These are phyloP conservation scores for Penicillium subrubescens DNA, from an alignment of 495 filamentous ascomycete genomes.

Conservation along the genomic window DNA sequence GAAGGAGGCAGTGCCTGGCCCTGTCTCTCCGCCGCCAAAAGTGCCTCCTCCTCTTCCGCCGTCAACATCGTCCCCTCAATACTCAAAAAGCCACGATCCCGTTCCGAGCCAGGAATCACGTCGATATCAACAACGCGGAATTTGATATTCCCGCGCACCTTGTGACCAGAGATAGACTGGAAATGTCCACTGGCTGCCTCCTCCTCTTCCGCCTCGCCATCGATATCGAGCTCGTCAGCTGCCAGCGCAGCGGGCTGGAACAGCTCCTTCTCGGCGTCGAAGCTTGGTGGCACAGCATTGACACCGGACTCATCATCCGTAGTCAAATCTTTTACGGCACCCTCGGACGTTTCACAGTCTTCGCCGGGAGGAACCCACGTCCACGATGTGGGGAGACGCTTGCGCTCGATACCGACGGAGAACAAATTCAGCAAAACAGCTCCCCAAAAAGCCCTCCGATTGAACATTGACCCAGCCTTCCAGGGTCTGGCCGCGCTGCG, in stretches of 20 bases:
- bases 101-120: slow-evolving; percentile 55
- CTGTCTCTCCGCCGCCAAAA: slow-evolving; percentile 42
- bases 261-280: slow-evolving; percentile 46
- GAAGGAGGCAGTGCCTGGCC: slow-evolving; percentile 30
- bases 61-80: slow-evolving; percentile 70
- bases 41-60: slow-evolving; percentile 45
- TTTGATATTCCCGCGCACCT: slow-evolving; percentile 58
- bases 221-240: slow-evolving; percentile 36
- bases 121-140: slow-evolving; percentile 69
- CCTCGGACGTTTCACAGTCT: slow-evolving; percentile 28
- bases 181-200: slow-evolving; percentile 55
- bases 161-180: slow-evolving; percentile 62
- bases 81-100: slow-evolving; percentile 62
- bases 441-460: slow-evolving; percentile 71
- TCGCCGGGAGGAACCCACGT: slow-evolving; percentile 57
- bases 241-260: slow-evolving; percentile 42
- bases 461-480: slow-evolving; percentile 72
- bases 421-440: slow-evolving; percentile 75
- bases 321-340: slow-evolving; percentile 13
- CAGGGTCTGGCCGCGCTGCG: slow-evolving; percentile 57
- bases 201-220: slow-evolving; percentile 34
- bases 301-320: slow-evolving; percentile 38
- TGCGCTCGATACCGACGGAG: slow-evolving; percentile 68
- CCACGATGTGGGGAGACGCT: slow-evolving; percentile 68
- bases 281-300: slow-evolving; percentile 21